Evolutionary conservation across 495 filamentous ascomycete species (phyloP).

Genomic region (Evansstolkia leycettana): DNA sequence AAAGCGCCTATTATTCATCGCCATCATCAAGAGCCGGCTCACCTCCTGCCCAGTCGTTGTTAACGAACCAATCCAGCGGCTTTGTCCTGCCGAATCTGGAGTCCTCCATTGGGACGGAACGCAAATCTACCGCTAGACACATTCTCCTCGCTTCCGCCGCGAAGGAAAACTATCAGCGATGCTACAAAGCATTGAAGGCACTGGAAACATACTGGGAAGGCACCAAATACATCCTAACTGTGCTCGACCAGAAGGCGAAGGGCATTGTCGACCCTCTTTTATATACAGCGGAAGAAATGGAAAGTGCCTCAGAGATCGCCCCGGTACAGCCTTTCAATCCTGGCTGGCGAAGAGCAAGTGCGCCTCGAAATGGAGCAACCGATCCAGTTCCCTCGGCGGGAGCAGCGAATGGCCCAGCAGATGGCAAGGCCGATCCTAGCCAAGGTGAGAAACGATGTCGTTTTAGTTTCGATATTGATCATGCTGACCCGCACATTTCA

Average conservation of each 20-base stretch:
- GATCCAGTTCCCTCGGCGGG: conserved; percentile 13
- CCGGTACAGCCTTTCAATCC: conserved; percentile 27
- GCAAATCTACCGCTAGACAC: conserved; percentile 50
- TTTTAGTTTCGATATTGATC: conserved; percentile 4
- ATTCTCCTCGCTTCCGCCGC: conserved; percentile 62
- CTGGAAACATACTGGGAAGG: conserved; percentile 74
- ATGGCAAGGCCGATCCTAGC: conserved; percentile 32
- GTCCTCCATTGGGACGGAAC: conserved; percentile 18
- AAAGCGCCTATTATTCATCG: conserved; percentile 44
- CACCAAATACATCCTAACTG: conserved; percentile 73
- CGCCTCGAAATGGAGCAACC: conserved; percentile 14
- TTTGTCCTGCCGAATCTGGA: conserved; percentile 30
- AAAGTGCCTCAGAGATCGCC: conserved; percentile 39
- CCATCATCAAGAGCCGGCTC: conserved; percentile 23
- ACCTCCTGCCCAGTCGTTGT: conserved; percentile 18
- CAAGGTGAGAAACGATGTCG: conserved; percentile 36
- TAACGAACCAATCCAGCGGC: conserved; percentile 27
- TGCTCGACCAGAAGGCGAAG: conserved; percentile 76
- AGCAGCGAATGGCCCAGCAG: conserved; percentile 14
- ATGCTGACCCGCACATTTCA: conserved; percentile 5
- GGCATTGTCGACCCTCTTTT: conserved; percentile 73
- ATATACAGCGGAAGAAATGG: conserved; percentile 66
- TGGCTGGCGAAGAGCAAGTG: conserved; percentile 27
- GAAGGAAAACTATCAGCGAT: conserved; percentile 68
- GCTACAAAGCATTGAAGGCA: conserved; percentile 67